A percentile compares a stretch with the other conserved stretches of the same genome.
These are phyloP conservation scores for Rhynchosporium agropyri DNA, from an alignment of 2,329 filamentous ascomycete genomes.

Conservation along the genomic window DNA sequence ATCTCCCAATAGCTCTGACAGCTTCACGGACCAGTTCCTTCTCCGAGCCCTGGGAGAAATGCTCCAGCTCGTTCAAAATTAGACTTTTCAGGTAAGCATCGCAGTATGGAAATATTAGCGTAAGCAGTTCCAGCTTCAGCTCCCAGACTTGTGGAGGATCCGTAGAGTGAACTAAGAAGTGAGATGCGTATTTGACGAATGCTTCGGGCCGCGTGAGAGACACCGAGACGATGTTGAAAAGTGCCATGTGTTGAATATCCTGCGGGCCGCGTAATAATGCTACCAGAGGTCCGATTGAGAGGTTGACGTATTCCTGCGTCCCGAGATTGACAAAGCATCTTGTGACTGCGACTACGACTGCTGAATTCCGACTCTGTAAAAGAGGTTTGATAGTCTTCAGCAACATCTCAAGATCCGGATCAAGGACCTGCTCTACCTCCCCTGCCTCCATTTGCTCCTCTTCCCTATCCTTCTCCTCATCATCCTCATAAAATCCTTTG, in stretches of 20 bases:
- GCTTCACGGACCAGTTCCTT: conserved; percentile 82
- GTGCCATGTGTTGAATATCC: conserved; percentile 85
- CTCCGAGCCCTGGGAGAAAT: conserved; percentile 80
- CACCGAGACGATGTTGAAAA: conserved; percentile 96
- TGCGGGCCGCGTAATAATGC: conserved; percentile 81
- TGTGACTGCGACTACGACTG: conserved; percentile 85
- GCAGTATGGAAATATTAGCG: conserved; percentile 85
- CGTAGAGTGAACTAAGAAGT: conserved; percentile 82
- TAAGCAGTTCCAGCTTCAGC: conserved; percentile 88
- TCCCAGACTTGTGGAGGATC: conserved; percentile 84
- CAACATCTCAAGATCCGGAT: conserved; percentile 81
- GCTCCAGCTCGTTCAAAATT: conserved; percentile 89
- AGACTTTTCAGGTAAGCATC: conserved; percentile 77
- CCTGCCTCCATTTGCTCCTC: conserved; percentile 48
- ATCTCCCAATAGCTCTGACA: conserved; percentile 89
- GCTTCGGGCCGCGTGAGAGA: conserved; percentile 73
- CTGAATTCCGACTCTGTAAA: conserved; percentile 89
- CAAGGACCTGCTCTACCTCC: conserved; percentile 61
- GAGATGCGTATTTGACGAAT: conserved; percentile 87
- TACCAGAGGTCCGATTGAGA: conserved; percentile 80
- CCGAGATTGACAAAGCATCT: conserved; percentile 85
- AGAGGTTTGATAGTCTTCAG: conserved; percentile 81
- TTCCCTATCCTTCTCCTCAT: conserved; percentile 50
- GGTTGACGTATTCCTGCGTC: conserved; percentile 72
- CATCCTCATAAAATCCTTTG: conserved; percentile 77